These are phyloP conservation scores for Solanum aculeatissimum DNA, from an alignment of 305 asterid species.

Conservation along the genomic window DNA sequence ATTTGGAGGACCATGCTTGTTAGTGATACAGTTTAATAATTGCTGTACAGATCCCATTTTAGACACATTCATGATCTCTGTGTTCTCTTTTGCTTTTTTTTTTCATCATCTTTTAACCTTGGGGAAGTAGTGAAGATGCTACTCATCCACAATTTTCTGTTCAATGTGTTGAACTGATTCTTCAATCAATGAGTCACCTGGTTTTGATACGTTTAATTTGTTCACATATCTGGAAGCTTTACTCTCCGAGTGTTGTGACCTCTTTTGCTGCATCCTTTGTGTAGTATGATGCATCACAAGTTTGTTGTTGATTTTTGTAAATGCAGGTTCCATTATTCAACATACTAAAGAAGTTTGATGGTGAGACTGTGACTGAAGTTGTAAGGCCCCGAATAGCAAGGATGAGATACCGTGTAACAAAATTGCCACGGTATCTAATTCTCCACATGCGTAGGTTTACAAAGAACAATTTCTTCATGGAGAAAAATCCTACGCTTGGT, in stretches of 20 bases:
- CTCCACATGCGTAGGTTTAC: constrained; percentile 93
- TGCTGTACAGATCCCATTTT: not conserved
- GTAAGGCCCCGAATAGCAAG: constrained; percentile 87
- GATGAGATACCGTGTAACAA: constrained; percentile 88
- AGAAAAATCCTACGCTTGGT: constrained; percentile 98
- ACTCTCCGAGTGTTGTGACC: not conserved
- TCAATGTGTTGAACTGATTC: not conserved
- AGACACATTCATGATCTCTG: not conserved
- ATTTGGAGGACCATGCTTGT: not conserved
- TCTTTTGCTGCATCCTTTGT: not conserved
- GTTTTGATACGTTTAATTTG: not conserved
- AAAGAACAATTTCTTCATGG: constrained; percentile 88
- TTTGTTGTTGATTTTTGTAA: not conserved
- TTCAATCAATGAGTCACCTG: not conserved
- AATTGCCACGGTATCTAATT: constrained; percentile 66
- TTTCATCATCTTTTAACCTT: not conserved
- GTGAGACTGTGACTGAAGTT: constrained; percentile 86
- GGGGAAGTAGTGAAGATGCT: not conserved
- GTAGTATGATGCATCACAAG: not conserved
- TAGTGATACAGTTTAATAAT: not conserved
- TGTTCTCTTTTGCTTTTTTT: not conserved
- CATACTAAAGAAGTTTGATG: constrained; percentile 89
- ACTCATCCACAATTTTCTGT: not conserved
- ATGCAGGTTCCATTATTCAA: constrained; percentile 93
- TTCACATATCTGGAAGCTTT: not conserved